phyloP scores from a whole-genome alignment of 768 basidiomycete species.

The Dioszegia aurantiaca region DNA sequence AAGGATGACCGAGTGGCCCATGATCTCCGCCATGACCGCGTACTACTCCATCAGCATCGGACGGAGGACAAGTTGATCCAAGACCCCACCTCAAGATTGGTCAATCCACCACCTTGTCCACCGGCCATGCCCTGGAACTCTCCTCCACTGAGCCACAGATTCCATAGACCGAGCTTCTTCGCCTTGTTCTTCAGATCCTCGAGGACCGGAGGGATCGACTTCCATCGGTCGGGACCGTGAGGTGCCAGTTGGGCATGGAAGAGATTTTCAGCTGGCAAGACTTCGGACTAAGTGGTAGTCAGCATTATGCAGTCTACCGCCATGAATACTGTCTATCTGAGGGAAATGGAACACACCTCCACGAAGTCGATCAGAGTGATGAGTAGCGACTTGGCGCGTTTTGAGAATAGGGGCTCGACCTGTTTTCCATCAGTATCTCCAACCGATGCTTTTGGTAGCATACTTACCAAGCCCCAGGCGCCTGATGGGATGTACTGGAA shows the following conservation, averaged over 20 bases:
- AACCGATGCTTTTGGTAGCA: not conserved
- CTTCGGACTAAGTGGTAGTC: conserved; percentile 68
- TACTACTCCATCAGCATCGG: conserved; percentile 59
- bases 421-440: conserved; percentile 13
- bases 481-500: conserved; percentile 26
- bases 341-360: conserved; percentile 58
- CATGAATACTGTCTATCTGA: no score
- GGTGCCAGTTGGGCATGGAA: conserved; percentile 77
- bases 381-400: conserved; percentile 80
- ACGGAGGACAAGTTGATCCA: not conserved
- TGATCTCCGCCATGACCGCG: conserved; percentile 92
- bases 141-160: conserved; percentile 88
- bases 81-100: conserved; percentile 77
- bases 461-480: conserved; percentile 53
- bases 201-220: conserved; percentile 74
- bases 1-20: conserved; percentile 77
- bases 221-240: conserved; percentile 69
- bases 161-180: conserved; percentile 87
- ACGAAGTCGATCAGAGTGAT: conserved; percentile 79
- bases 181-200: conserved; percentile 84
- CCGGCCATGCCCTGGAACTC: conserved; percentile 68
- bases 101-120: conserved; percentile 77
- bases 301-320: no score
- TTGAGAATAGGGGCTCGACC: conserved; percentile 83
- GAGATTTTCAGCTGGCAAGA: conserved; percentile 71